These are phyloP conservation scores for Coniophora puteana DNA, from an alignment of 1,284 basidiomycete genomes.

Conservation along the genomic window DNA sequence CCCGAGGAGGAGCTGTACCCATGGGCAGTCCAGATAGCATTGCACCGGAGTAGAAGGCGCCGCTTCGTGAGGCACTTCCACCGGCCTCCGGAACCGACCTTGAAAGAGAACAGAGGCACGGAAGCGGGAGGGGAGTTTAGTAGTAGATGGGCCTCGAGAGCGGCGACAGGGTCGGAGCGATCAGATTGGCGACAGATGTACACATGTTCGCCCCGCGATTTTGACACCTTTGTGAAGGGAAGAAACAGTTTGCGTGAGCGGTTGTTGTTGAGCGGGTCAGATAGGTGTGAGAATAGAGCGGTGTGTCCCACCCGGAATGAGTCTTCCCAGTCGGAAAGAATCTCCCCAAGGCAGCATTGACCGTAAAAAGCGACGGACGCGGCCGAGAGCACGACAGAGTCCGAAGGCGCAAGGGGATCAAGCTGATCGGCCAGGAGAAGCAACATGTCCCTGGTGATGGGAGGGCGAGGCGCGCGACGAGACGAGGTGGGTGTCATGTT, in stretches of 20 bases:
- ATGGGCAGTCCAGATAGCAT: neutral
- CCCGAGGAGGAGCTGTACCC: slow-evolving; percentile 8
- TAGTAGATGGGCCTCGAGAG: neutral
- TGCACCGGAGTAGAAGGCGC: slow-evolving; percentile 1
- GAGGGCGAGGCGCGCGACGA: neutral
- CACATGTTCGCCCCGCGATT: neutral
- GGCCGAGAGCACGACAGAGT: neutral
- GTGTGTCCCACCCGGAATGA: no score
- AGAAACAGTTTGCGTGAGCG: neutral
- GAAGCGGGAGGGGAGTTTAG: neutral
- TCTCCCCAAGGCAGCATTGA: slow-evolving; percentile 3
- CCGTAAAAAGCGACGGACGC: slow-evolving; percentile 6
- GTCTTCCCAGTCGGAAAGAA: slow-evolving; percentile 2
- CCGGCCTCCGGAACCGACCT: neutral
- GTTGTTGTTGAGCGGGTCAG: neutral
- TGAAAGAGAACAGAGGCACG: slow-evolving; percentile 5
- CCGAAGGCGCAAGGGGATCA: neutral
- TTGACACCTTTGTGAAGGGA: slow-evolving; percentile 5
- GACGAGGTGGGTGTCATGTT: neutral
- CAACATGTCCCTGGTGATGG: slow-evolving; percentile 1
- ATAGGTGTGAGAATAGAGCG: neutral
- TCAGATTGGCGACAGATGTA: slow-evolving; percentile 1
- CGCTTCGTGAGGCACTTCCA: neutral
- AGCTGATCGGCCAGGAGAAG: neutral
- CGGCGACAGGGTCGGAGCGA: neutral